Conservation (phyloP, 257 asterid species). For the Petunia secreta region DNA sequence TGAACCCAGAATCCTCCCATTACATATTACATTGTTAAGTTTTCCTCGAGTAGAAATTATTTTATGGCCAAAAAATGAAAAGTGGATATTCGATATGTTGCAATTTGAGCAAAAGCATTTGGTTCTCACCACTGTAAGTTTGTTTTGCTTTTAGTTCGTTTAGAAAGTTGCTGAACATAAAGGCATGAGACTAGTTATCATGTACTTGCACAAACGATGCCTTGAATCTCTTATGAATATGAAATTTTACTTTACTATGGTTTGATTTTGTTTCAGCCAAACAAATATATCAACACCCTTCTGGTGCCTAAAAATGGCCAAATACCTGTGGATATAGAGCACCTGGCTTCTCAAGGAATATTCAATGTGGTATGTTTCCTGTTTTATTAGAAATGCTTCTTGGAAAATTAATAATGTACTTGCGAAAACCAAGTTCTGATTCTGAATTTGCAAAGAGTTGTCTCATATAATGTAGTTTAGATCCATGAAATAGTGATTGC, state of each 20-base stretch:
- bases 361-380: slow-evolving; percentile 57
- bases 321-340: slow-evolving; percentile 60
- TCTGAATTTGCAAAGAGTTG: neutral
- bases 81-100: neutral
- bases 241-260: slow-evolving; percentile 2
- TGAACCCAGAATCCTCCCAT: neutral
- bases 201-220: slow-evolving; percentile 16
- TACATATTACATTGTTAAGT: slow-evolving; percentile 11
- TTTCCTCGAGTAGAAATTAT: neutral
- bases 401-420: slow-evolving; percentile 8
- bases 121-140: neutral
- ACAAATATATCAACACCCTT: slow-evolving; percentile 71
- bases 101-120: neutral
- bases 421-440: neutral
- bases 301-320: slow-evolving; percentile 77
- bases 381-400: slow-evolving; percentile 15
- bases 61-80: slow-evolving; percentile 12
- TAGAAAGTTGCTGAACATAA: neutral
- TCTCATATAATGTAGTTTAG: neutral
- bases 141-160: slow-evolving; percentile 7
- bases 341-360: slow-evolving; percentile 70
- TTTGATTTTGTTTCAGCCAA: slow-evolving; percentile 60
- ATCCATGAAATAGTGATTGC: neutral
- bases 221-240: neutral
- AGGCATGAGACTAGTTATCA: slow-evolving; percentile 5